Evolutionary conservation across 768 basidiomycete genomes (phyloP), one percentile per base, ranked within the genome.

Genomic region (Leccinum ochraceum): DNA sequence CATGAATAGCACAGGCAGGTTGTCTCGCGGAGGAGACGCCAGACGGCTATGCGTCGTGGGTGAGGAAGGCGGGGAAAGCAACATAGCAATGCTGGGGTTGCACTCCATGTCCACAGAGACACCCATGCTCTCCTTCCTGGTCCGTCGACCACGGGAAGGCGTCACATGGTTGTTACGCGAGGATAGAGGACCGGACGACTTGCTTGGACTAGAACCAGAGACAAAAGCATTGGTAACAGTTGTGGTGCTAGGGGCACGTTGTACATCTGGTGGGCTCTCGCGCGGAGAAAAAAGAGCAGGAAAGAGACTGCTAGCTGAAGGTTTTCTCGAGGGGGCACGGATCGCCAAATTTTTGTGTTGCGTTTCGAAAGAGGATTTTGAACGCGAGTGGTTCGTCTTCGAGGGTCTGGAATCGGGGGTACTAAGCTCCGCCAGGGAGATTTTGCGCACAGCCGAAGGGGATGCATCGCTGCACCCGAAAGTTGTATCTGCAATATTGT

Each of bases 401-500:
- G 52, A 42, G 16, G 34, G 7, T 44, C 54, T 56, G 22, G 42
- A 34, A n/a, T 58, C 13, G 30, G 50, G 50, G 3, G 37, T 53
- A 49, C 48, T 42, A 32, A 44, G 60, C 13, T 59, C 58, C 6
- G 37, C 48, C 32, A 61, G 24, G 9, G 53, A 59, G 30, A 46
- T 37, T 37, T 56, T 56, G 34, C 24, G 37, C 2, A 53, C 24
- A 54, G 36, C 1, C n/a, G 49, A 53, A 49, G 46, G 7, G 4
- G 34, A 10, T 28, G n/a, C 1, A 54, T 52, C 28, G 13, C 20
- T n/a, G 32, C 34, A 17, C 56, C 14, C 22, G 16, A 39, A 5
- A 34, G 51, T 42, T 7, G 11, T 28, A 56, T 82, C 80, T 34
- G 77, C 74, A 34, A 85, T 78, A 63, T 83, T 80, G 68, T 85